phyloP scores from a whole-genome alignment of 768 basidiomycete species.

The Trametes gibbosa region DNA sequence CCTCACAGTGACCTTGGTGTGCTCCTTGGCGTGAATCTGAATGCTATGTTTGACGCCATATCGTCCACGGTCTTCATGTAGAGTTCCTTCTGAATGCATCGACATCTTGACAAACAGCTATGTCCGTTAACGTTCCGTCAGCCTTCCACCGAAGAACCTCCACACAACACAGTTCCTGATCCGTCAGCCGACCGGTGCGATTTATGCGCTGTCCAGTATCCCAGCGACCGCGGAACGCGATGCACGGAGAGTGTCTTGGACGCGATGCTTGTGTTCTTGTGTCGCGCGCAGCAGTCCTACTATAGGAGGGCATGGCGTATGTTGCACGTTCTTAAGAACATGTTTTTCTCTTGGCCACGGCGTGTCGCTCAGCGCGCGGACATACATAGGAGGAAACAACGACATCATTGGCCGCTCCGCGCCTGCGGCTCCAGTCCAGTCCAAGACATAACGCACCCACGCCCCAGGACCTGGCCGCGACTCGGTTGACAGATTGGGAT shows the following conservation, averaged over 20 bases:
- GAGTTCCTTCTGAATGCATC: too few relatives aligned
- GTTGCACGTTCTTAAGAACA: neutral
- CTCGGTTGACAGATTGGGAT: neutral
- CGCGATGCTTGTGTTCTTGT: too few relatives aligned
- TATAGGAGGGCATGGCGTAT: neutral
- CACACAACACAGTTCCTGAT: neutral
- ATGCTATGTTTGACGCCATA: too few relatives aligned
- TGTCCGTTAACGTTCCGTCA: neutral
- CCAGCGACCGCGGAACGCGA: too few relatives aligned
- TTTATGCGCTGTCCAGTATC: too few relatives aligned
- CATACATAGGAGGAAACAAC: neutral
- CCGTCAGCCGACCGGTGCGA: too few relatives aligned
- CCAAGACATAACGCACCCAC: neutral
- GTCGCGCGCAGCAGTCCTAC: too few relatives aligned
- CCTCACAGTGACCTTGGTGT: too few relatives aligned
- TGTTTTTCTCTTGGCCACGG: neutral
- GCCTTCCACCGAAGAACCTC: neutral
- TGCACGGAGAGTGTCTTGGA: too few relatives aligned
- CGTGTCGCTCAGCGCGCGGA: neutral
- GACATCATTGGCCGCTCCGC: neutral
- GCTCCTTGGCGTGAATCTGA: too few relatives aligned
- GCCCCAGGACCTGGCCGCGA: slow-evolving; percentile 3
- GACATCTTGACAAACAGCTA: too few relatives aligned
- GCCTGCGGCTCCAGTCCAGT: neutral
- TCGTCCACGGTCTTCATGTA: too few relatives aligned